Evolutionary conservation across 371 early-diverging fungal genomes (phyloP), one percentile per base, ranked within the genome.

Genomic region (Apophysomyces ossiformis): DNA sequence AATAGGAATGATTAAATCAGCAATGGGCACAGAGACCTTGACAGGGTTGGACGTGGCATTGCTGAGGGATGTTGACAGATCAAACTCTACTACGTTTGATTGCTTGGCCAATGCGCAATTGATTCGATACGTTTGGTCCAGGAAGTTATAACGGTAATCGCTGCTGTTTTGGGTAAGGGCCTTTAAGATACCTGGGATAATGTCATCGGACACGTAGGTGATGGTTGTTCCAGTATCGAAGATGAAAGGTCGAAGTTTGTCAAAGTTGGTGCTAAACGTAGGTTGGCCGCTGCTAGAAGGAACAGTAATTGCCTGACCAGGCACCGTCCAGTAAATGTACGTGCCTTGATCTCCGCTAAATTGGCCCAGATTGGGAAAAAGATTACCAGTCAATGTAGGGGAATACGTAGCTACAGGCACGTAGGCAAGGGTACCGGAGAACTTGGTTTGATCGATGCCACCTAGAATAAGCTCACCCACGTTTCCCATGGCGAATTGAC

Each of bases 381-480:
- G 32, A 3, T 26, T 13, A 32, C 12, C 8, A 6, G 54, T 3
- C 5, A 32, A 36, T 6, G 5, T 11, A 21, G 38, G 50, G 12
- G 8, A 39, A 26, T 26, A 57, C 26, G 2, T 41, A 35, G 13
- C 50, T 39, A 35, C 36, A 7, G 54, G 69, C 7, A 57, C 38
- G 54, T 65, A 69, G 15, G 61, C 41, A 9, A 69, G 8, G 5
- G 37, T 9, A 2, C 70, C 70, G 7, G 65, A 62, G 39, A 46
- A 69, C 57, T 69, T 69, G 56, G 60, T 58, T 18, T 39, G 36
- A 35, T 69, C 70, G 36, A 50, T 39, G 13, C 70, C 70, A 16
- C 70, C 70, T 50, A 69, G 46, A 13, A 58, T 69, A 7, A 69
- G 35, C 39, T 58, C 66, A 7, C 63, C 63, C 13, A n/a, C 11